These are phyloP conservation scores for Starmerella cellae DNA, from an alignment of 805 yeast genomes.

Conservation along the genomic window DNA sequence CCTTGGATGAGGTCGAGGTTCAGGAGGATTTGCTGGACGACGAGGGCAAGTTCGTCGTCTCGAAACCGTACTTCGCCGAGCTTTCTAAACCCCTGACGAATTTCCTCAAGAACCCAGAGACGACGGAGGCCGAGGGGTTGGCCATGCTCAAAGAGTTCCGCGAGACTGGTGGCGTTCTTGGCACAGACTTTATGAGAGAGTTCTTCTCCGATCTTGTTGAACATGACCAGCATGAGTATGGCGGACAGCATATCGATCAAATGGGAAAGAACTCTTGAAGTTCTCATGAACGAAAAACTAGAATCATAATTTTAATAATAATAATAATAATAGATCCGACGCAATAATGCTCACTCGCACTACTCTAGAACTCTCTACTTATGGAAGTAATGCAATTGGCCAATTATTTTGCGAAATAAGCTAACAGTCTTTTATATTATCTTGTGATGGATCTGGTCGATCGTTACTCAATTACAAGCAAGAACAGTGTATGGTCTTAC, in stretches of 20 bases:
- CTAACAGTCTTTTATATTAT: no score
- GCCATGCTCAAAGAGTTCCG: conserved; percentile 20
- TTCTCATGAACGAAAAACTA: not conserved
- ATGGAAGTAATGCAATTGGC: no score
- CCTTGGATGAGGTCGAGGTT: conserved; percentile 7
- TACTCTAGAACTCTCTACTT: no score
- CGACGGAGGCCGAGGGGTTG: conserved; percentile 9
- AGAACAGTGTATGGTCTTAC: no score
- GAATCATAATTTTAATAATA: not conserved
- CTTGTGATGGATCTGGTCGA: no score
- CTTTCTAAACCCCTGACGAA: conserved; percentile 9
- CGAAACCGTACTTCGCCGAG: conserved; percentile 14
- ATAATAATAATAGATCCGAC: no score
- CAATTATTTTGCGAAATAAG: no score
- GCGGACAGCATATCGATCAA: not conserved
- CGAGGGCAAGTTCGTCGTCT: conserved; percentile 20
- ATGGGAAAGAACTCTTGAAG: not conserved
- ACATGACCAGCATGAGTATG: not conserved
- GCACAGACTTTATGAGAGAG: conserved; percentile 19
- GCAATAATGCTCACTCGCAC: no score
- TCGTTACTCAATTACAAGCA: no score
- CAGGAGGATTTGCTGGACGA: conserved; percentile 12
- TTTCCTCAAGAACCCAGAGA: conserved; percentile 3
- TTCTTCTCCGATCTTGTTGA: conserved; percentile 13
- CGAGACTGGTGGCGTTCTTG: conserved; percentile 22